These are phyloP conservation scores for Thielaviopsis populi DNA, from an alignment of 2,329 filamentous ascomycete species.

Conservation along the genomic window DNA sequence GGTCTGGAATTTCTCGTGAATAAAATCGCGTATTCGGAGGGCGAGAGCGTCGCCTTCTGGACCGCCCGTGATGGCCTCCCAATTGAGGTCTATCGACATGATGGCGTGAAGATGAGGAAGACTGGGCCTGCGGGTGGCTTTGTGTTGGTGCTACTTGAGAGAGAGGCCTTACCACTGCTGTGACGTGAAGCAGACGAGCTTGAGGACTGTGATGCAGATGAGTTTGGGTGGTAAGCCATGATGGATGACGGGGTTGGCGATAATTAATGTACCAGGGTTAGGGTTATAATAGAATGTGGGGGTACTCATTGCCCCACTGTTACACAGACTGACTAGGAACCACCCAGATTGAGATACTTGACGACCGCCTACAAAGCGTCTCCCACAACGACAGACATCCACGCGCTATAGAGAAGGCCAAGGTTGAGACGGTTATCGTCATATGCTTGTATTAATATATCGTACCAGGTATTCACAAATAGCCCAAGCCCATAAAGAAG, in stretches of 20 bases:
- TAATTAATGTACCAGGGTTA: neutral
- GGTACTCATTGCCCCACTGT: neutral
- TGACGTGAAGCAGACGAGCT: neutral
- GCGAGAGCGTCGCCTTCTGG: conserved; percentile 75
- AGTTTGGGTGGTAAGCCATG: neutral
- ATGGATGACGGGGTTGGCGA: neutral
- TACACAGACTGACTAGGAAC: neutral
- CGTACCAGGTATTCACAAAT: neutral
- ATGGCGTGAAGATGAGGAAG: neutral
- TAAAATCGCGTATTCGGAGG: conserved; percentile 76
- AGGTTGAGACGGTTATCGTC: too few species aligned
- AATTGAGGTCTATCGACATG: conserved; percentile 98
- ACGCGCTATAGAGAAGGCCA: too few species aligned
- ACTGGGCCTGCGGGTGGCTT: neutral
- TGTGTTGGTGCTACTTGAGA: neutral
- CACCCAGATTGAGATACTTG: neutral
- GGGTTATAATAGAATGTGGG: neutral
- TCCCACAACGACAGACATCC: too few species aligned
- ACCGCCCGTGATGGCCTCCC: conserved; percentile 81
- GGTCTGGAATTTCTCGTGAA: conserved; percentile 90
- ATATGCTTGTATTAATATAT: neutral
- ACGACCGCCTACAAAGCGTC: too few species aligned
- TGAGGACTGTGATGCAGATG: neutral
- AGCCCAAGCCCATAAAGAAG: neutral
- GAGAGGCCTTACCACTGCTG: neutral